phyloP scores from a whole-genome alignment of 176 grass and related monocot species.

The Lolium rigidum region DNA sequence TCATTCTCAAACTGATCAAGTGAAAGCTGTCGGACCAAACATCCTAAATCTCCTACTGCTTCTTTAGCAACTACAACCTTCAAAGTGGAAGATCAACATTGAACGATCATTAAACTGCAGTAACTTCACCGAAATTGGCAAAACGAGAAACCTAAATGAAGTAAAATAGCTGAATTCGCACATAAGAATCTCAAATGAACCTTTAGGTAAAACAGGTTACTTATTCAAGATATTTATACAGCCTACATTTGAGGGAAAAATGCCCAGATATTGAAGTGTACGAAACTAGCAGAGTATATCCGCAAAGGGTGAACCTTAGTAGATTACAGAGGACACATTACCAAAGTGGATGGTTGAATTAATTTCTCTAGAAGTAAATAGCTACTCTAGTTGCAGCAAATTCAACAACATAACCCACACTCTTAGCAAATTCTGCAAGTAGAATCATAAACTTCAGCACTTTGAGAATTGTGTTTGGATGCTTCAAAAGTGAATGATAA shows the following conservation, averaged over 20 bases:
- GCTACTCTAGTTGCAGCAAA: slow-evolving; percentile 9
- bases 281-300: background rate
- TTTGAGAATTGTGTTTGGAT: slow-evolving; percentile 34
- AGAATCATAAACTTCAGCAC: slow-evolving; percentile 31
- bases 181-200: slow-evolving; percentile 26
- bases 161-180: slow-evolving; percentile 4
- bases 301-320: slow-evolving; percentile 20
- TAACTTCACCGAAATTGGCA: slow-evolving; percentile 16
- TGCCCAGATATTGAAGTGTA: background rate
- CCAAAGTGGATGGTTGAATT: slow-evolving; percentile 24
- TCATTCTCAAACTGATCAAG: slow-evolving; percentile 99
- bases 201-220: slow-evolving; percentile 20
- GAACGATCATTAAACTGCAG: slow-evolving; percentile 38
- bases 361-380: slow-evolving; percentile 29
- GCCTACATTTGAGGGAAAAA: background rate
- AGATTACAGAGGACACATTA: slow-evolving; percentile 19
- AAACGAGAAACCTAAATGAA: slow-evolving; percentile 11
- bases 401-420: slow-evolving; percentile 20
- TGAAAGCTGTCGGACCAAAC: slow-evolving; percentile 91
- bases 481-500: slow-evolving; percentile 26
- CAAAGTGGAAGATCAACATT: slow-evolving; percentile 36
- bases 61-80: slow-evolving; percentile 99
- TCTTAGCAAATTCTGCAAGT: slow-evolving; percentile 7
- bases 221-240: slow-evolving; percentile 33
- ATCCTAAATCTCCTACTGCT: slow-evolving; percentile 90